Evolutionary conservation across 495 filamentous ascomycete species (phyloP).

Genomic region (Thozetella sp.): DNA sequence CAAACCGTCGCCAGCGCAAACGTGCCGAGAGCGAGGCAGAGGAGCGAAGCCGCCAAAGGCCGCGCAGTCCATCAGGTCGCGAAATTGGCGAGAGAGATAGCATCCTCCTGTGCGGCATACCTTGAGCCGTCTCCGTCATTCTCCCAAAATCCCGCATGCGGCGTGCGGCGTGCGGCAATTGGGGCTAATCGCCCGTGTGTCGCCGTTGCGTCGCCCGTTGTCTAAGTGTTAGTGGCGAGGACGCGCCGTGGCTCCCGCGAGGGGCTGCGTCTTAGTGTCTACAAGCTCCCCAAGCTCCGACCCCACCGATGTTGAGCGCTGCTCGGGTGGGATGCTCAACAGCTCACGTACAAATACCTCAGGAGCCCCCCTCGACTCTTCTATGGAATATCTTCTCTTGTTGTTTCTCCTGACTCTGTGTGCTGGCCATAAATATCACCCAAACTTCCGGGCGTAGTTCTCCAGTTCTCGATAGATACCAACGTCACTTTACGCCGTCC

Average conservation of each 20-base stretch:
- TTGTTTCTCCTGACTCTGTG: background rate
- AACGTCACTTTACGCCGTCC: slow-evolving; percentile 5
- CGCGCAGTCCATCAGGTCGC: too few relatives aligned
- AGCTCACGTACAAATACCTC: background rate
- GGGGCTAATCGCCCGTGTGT: too few relatives aligned
- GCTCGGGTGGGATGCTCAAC: background rate
- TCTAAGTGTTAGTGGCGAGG: background rate
- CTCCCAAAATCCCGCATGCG: too few relatives aligned
- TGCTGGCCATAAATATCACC: background rate
- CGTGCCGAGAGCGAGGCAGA: too few relatives aligned
- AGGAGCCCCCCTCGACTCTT: background rate
- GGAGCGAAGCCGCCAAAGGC: too few relatives aligned
- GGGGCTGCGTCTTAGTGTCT: background rate
- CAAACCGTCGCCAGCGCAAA: too few relatives aligned
- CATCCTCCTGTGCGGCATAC: too few relatives aligned
- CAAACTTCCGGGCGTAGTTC: background rate
- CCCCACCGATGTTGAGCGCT: background rate
- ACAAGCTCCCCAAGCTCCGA: background rate
- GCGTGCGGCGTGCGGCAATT: too few relatives aligned
- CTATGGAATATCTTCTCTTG: background rate
- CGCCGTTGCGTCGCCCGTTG: background rate
- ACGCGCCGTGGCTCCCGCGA: background rate
- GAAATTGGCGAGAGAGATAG: too few relatives aligned
- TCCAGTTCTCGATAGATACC: slow-evolving; percentile 2
- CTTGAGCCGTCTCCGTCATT: too few relatives aligned